phyloP scores from a whole-genome alignment of 2,329 filamentous ascomycete species.

The Fulvia fulva region DNA sequence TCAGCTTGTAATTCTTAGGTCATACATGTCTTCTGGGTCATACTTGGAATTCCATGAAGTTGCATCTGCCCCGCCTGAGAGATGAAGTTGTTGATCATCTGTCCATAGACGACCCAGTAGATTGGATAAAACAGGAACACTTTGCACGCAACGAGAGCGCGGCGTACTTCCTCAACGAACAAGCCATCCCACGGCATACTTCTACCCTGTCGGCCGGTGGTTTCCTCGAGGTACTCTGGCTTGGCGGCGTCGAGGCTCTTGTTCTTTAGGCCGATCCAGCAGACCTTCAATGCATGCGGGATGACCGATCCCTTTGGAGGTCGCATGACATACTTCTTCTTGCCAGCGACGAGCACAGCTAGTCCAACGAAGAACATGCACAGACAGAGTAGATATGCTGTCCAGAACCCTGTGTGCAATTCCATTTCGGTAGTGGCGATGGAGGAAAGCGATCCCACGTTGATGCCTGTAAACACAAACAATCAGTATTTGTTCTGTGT shows the following conservation, averaged over 20 bases:
- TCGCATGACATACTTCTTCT: conserved; percentile 51
- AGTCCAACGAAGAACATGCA: conserved; percentile 61
- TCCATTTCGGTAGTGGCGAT: conserved; percentile 55
- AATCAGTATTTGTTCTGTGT: too few relatives aligned
- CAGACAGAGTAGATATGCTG: conserved; percentile 58
- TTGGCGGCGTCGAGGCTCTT: conserved; percentile 54
- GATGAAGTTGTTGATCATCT: conserved; percentile 48
- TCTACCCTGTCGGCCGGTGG: conserved; percentile 48
- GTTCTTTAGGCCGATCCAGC: conserved; percentile 50
- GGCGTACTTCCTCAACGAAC: conserved; percentile 72
- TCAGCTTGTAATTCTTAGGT: too few relatives aligned
- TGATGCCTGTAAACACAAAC: conserved; percentile 49
- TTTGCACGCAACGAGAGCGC: conserved; percentile 60
- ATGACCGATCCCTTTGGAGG: conserved; percentile 70
- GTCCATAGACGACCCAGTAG: conserved; percentile 57
- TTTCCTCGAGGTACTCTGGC: conserved; percentile 59
- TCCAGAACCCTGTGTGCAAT: conserved; percentile 60
- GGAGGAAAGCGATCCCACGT: conserved; percentile 61
- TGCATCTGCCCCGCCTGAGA: conserved; percentile 42
- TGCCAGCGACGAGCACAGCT: conserved; percentile 44
- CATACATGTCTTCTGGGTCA: too few relatives aligned
- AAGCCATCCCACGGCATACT: conserved; percentile 78
- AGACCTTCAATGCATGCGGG: conserved; percentile 55
- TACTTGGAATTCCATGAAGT: conserved; percentile 43
- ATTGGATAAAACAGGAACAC: conserved; percentile 55